Evolutionary conservation across 441 rosid species (phyloP).

Genomic region (Erodium moschatum): DNA sequence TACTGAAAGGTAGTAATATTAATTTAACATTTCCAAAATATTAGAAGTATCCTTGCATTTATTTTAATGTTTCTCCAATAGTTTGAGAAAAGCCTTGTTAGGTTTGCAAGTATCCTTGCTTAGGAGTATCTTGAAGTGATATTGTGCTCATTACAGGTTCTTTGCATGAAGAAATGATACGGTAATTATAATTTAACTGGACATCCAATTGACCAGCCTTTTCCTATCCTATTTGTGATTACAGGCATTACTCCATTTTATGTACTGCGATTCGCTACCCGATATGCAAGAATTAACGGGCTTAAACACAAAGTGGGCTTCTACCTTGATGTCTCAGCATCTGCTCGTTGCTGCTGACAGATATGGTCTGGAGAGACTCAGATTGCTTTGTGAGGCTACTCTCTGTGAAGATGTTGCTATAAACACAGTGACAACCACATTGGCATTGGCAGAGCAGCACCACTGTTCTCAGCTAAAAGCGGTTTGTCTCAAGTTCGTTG

Average conservation of each 20-base stretch:
- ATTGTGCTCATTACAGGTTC: too few relatives aligned
- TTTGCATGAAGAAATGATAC: too few relatives aligned
- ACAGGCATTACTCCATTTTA: slow-evolving; percentile 80
- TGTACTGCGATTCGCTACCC: slow-evolving; percentile 74
- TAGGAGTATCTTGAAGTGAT: too few relatives aligned
- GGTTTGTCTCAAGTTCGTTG: slow-evolving; percentile 74
- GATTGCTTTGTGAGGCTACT: slow-evolving; percentile 55
- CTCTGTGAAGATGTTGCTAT: slow-evolving; percentile 73
- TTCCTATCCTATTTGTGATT: slow-evolving; percentile 12
- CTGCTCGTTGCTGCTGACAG: slow-evolving; percentile 89
- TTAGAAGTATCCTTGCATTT: too few relatives aligned
- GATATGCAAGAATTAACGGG: slow-evolving; percentile 71
- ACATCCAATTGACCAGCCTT: neutral
- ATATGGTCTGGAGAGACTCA: slow-evolving; percentile 73
- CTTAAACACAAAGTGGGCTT: slow-evolving; percentile 61
- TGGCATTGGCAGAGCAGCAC: slow-evolving; percentile 87
- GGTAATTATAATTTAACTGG: neutral
- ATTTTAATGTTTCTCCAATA: too few relatives aligned
- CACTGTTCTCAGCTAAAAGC: slow-evolving; percentile 72
- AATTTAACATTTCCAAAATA: too few relatives aligned
- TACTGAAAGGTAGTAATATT: too few relatives aligned
- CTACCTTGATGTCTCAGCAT: slow-evolving; percentile 79
- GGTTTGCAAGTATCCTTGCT: too few relatives aligned
- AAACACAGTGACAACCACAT: slow-evolving; percentile 74
- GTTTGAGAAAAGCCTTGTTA: too few relatives aligned